Base-by-base conservation (phyloP, 352 stramenopile genomes). In the Phytophthora boehmeriae region DNA sequence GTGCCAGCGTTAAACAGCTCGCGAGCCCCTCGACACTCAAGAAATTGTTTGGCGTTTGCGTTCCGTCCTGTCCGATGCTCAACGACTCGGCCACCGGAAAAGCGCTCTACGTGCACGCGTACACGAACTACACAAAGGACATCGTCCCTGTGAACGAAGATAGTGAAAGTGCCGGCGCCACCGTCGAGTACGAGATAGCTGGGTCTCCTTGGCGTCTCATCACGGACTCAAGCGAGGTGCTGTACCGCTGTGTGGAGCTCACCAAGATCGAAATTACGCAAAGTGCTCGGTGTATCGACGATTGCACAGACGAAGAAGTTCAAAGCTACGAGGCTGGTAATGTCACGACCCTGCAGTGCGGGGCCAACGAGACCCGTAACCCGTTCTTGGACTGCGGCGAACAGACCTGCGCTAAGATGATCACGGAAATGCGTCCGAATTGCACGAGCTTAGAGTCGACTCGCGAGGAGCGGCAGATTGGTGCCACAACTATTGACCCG, bases 181-280 rank as follows among this genome's bases (percentile, higher is more conserved):
- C 30, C 20, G 53, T 78, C 13, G 80, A 93, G 56, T 80, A 92
- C 66, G 67, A 68, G 32, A 66, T 54, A 14, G 78, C 78, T 5
- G 80, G 80, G 0, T 90, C 80, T 2, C 80, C 82, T 0, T 93
- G 83, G 80, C 73, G 73, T 17, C 48, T 92, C 46, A 63, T 72
- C 39, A 76, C 88, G 32, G 75, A 90, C 60, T 90, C 78, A 11
- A 90, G 70, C 20, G 59, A 80, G 30, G 80, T 91, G 34, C 59
- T 90, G 34, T 83, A 89, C 54, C 84, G 84, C 17, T 93, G 84
- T 55, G 65, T 93, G 54, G 80, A 89, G 57, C 63, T 93, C 16
- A 80, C 51, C 16, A 79, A 82, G 42, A 73, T 88, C 55, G 54
- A 81, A 30, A 54, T 83, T 20, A 67, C 61, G 5, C 52, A 78